These are phyloP conservation scores for Stylosanthes scabra DNA, from an alignment of 331 rosid genomes.

Conservation along the genomic window DNA sequence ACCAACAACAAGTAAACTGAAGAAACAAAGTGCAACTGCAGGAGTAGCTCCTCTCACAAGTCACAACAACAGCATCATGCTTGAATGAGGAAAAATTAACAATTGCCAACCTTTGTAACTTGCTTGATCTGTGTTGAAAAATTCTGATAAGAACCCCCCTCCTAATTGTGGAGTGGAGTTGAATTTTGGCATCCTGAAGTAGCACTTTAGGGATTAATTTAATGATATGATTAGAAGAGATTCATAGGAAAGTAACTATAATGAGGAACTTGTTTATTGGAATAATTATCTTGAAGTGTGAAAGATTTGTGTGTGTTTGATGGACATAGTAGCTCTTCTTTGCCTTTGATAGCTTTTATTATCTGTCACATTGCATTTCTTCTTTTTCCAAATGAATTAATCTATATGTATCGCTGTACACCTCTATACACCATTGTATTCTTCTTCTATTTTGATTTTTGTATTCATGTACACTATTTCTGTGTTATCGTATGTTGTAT, in stretches of 20 bases:
- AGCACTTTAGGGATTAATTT: conserved; percentile 65
- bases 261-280: conserved; percentile 41
- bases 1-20: conserved; percentile 95
- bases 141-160: conserved; percentile 51
- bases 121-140: conserved; percentile 44
- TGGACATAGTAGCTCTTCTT: conserved; percentile 22
- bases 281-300: conserved; percentile 47
- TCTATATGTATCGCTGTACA: too few relatives aligned
- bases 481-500: too few relatives aligned
- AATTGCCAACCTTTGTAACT: conserved; percentile 43
- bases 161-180: conserved; percentile 64
- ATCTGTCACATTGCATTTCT: not conserved
- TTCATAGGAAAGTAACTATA: conserved; percentile 41
- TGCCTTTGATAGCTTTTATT: conserved; percentile 22
- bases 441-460: too few relatives aligned
- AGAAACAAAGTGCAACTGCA: conserved; percentile 42
- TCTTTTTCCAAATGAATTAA: too few relatives aligned
- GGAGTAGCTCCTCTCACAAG: conserved; percentile 46
- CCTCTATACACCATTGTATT: too few relatives aligned
- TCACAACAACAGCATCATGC: conserved; percentile 40
- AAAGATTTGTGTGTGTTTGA: conserved; percentile 8
- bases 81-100: conserved; percentile 41
- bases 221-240: conserved; percentile 49
- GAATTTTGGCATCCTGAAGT: conserved; percentile 62
- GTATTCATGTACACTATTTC: too few relatives aligned